Percentiles rank a stretch among this genome's conserved stretches.
Conservation (phyloP, 2,329 filamentous ascomycete genomes). For the Fusarium nelsonii region DNA sequence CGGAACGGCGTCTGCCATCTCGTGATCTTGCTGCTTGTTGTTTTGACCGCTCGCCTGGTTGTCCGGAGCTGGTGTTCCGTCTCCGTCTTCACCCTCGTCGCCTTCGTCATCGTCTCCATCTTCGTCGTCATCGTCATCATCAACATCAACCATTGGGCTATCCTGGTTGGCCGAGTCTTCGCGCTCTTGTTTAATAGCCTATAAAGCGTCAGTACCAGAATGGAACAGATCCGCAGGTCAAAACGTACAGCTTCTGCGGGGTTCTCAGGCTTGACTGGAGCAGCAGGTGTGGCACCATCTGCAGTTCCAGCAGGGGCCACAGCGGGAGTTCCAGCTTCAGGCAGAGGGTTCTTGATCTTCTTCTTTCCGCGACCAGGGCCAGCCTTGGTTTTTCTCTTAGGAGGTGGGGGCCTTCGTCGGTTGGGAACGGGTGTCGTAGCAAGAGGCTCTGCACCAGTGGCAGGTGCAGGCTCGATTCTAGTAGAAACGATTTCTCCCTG, state of each 20-base stretch:
- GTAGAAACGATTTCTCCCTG: constrained; percentile 83
- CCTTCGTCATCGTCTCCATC: constrained; percentile 63
- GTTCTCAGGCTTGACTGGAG: constrained; percentile 55
- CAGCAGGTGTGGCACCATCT: constrained; percentile 54
- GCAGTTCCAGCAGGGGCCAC: constrained; percentile 53
- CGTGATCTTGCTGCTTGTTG: constrained; percentile 52
- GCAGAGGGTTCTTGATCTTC: constrained; percentile 74
- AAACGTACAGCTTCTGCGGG: constrained; percentile 52
- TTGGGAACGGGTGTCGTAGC: constrained; percentile 56
- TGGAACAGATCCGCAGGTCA: not conserved
- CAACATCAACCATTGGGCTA: constrained; percentile 66
- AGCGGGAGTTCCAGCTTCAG: constrained; percentile 51
- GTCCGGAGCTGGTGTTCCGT: constrained; percentile 52
- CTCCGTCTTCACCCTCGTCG: constrained; percentile 62
- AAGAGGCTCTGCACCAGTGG: constrained; percentile 64
- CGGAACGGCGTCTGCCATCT: constrained; percentile 54
- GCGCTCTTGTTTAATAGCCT: constrained; percentile 60
- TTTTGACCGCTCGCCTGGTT: constrained; percentile 50
- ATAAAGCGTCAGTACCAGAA: constrained; percentile 35
- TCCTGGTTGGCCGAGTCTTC: constrained; percentile 61
- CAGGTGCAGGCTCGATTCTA: constrained; percentile 62
- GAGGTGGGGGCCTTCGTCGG: constrained; percentile 77
- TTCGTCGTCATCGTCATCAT: constrained; percentile 61
- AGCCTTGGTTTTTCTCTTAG: constrained; percentile 82
- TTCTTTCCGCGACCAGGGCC: constrained; percentile 82